Base-by-base conservation (phyloP, 202 grass and related monocot species). In the Carex arenaria region DNA sequence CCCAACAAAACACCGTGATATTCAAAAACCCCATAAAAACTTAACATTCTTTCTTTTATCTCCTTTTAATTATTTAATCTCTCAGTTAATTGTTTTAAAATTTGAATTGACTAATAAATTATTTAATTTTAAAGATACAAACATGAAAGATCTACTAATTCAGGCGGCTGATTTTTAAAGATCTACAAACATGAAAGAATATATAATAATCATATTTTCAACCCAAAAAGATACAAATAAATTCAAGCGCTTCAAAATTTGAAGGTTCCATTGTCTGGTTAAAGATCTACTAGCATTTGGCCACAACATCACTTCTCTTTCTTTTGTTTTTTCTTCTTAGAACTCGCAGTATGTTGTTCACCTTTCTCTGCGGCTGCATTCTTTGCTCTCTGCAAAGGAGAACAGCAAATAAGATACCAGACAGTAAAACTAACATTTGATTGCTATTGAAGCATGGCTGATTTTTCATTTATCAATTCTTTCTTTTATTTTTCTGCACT, bases 281-380 rank as follows among this genome's bases (percentile, higher is more conserved):
- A 23, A 61, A 61, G 59, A 8, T 45, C 8, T 45, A 20, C 59
- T 22, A 23, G n/a, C 59, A 20, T 77, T 12, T 10, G 9, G 72
- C 13, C 2, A 1, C 72, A 57, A 12, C 51, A 18, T 77, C 34
- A 77, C 11, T 77, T 77, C 12, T 34, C 52, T 59, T 51, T 54
- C 65, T 89, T 87, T n/a, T 65, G 13, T 54, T 80, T 88, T 87
- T 85, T 91, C 83, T 90, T 92, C n/a, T 52, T 86, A 5, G 82
- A 55, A 26, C 43, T 82, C 38, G 78, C 73, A 17, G 34, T 61
- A 36, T 83, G 65, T 71, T 72, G 14, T 59, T 89, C 84, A 19
- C 65, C 19, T 32, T 90, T 87, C 83, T 88, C 84, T 52, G 84
- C 78, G 20, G 45, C 61, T 71, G 32, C 81, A 45, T 83, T 91